Evolutionary conservation across 108 stramenopile genomes (phyloP).

Genomic region (Epithemia pelagica): DNA sequence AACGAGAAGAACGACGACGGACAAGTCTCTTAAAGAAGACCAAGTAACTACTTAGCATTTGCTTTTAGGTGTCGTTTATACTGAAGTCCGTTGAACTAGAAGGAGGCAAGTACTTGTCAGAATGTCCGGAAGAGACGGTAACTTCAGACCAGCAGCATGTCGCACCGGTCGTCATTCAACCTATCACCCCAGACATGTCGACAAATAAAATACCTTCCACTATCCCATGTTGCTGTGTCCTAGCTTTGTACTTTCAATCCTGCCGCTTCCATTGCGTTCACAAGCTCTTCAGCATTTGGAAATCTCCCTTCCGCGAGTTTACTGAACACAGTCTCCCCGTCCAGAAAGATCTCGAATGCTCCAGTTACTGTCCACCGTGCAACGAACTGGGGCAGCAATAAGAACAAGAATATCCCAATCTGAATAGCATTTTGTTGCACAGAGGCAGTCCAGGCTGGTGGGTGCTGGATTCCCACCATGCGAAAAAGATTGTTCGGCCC

Average conservation of each 20-base stretch:
- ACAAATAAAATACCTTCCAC: no score
- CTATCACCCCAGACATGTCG: no score
- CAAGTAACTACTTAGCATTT: not conserved
- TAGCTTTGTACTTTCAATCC: constrained; percentile 23
- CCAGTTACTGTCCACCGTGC: constrained; percentile 42
- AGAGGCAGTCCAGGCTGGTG: not conserved
- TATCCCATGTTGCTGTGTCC: no score
- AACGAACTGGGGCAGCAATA: constrained; percentile 55
- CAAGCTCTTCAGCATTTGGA: constrained; percentile 41
- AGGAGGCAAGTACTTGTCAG: no score
- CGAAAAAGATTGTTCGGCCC: constrained; percentile 42
- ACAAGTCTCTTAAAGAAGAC: not conserved
- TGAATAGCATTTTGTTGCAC: constrained; percentile 49
- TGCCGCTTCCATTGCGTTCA: constrained; percentile 25
- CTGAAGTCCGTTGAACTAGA: no score
- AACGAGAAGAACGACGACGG: not conserved
- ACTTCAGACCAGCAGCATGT: no score
- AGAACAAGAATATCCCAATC: constrained; percentile 38
- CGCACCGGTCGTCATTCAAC: no score
- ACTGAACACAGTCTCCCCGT: constrained; percentile 46
- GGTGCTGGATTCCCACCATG: constrained; percentile 32
- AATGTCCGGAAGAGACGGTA: no score
- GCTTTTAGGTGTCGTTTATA: no score
- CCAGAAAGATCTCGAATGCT: constrained; percentile 75
- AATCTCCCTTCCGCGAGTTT: constrained; percentile 53